Conservation (phyloP, 768 basidiomycete genomes). For the Hygrophorus pudorinus region DNA sequence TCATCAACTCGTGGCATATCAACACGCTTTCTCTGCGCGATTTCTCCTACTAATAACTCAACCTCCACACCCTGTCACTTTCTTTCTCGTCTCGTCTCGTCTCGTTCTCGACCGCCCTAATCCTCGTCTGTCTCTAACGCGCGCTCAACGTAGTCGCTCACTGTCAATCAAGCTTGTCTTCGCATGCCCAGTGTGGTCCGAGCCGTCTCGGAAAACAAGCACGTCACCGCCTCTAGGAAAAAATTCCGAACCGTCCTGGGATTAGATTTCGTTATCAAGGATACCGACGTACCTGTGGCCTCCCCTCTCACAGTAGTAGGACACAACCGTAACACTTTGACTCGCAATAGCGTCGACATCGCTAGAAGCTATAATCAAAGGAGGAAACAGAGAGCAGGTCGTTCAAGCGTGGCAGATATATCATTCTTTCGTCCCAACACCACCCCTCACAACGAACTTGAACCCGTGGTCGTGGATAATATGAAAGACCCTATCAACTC, state of each 20-base stretch:
- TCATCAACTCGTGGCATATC: conserved; percentile 2
- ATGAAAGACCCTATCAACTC: conserved; percentile 38
- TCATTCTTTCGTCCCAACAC: conserved; percentile 28
- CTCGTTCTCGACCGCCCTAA: background rate
- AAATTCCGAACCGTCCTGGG: conserved; percentile 41
- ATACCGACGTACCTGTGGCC: conserved; percentile 21
- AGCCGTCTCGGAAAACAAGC: conserved; percentile 8
- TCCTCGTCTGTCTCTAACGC: background rate
- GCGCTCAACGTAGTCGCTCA: background rate
- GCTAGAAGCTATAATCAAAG: conserved; percentile 25
- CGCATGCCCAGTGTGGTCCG: conserved; percentile 11
- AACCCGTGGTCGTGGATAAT: conserved; percentile 19
- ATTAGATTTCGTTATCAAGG: conserved; percentile 26
- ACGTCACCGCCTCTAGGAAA: conserved; percentile 24
- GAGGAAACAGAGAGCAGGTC: conserved; percentile 25
- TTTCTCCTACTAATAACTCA: background rate
- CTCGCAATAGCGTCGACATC: conserved; percentile 36
- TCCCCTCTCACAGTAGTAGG: conserved; percentile 16
- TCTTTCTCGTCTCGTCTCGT: background rate
- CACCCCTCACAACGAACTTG: conserved; percentile 8
- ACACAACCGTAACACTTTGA: conserved; percentile 19
- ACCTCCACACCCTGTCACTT: background rate
- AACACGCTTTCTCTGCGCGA: background rate
- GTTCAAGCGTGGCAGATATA: conserved; percentile 27
- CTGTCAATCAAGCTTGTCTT: conserved; percentile 1